Evolutionary conservation across 768 basidiomycete species (phyloP), one percentile per base, ranked within the genome.

Genomic region (Cystofilobasidium ferigula): DNA sequence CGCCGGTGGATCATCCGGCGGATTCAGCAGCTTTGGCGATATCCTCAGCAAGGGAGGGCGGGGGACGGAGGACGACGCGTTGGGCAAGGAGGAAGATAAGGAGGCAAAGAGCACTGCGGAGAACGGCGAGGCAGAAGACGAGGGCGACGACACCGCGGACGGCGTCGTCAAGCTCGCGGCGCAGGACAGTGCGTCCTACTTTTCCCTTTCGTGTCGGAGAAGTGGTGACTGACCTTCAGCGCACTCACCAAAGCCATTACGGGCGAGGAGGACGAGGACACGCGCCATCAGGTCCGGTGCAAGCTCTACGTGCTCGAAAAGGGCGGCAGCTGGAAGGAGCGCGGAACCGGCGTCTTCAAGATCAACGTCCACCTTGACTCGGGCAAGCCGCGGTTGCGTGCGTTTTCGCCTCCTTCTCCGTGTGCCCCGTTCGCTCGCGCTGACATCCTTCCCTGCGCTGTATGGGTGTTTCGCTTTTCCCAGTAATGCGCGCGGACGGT

Each of bases 401-500:
- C 70, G 76, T 72, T 18, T 13, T 0, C 28, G 28, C 43, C 14
- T 20, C 22, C 28, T 4, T 38, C 45, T 12, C 1, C 9, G 13
- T 57, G 26, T 22, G 43, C 40, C 26, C 35, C 40, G 18, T 36
- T 32, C 63, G 40, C 7, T 36, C 20, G 9, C 47, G 9, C 61
- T 42, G 20, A 24, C 36, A 36, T 12, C 28, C 1, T 32, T 16
- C 26, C 57, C 34, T 28, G 14, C 34, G 13, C 2, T 26, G 7
- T 20, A 2, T 32, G 47, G 14, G 13, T 53, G 10, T 47, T 32
- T 62, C 10, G 42, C 28, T 14, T 20, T 24, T 42, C 38, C 35
- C 69, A 78, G 78, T 78, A 30, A 78, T 78, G 78, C 71, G 78
- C 20, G 76, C 78, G 12, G 78, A 78, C 57, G 78, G 76, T 26